A percentile compares a stretch with the other conserved stretches of the same genome.
phyloP scores from a whole-genome alignment of 805 yeast genomes.

The Kregervanrija delftensis region DNA sequence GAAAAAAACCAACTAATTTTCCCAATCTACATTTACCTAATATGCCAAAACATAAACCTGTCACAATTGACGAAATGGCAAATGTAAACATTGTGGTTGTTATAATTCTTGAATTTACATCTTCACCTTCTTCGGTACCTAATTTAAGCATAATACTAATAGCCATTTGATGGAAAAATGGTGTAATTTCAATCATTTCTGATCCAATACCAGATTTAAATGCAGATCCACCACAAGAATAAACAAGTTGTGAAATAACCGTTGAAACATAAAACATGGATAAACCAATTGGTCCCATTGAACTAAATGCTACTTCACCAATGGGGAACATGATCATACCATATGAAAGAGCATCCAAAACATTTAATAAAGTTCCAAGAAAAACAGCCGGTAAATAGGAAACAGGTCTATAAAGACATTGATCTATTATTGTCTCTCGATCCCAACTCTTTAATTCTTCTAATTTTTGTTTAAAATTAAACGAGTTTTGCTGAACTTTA shows the following conservation, averaged over 20 bases:
- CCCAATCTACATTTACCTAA: conserved; percentile 81
- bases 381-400: conserved; percentile 71
- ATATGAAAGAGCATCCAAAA: conserved; percentile 88
- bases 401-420: conserved; percentile 33
- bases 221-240: conserved; percentile 84
- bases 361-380: conserved; percentile 76
- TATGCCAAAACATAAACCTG: conserved; percentile 73
- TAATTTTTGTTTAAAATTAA: too few species aligned
- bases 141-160: conserved; percentile 49
- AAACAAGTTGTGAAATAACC: conserved; percentile 81
- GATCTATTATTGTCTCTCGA: conserved; percentile 15
- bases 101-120: conserved; percentile 4
- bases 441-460: conserved; percentile 4
- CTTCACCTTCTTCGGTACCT: conserved; percentile 35
- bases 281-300: conserved; percentile 80
- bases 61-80: conserved; percentile 75
- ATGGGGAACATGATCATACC: conserved; percentile 98
- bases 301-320: conserved; percentile 68
- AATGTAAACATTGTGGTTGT: conserved; percentile 77
- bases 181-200: conserved; percentile 99
- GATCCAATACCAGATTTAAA: conserved; percentile 91
- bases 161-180: conserved; percentile 96
- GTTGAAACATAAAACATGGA: conserved; percentile 94
- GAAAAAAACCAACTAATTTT: conserved; percentile 87
- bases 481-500: too few species aligned